phyloP scores from a whole-genome alignment of 768 basidiomycete species.

The Austroboletus eburneus region DNA sequence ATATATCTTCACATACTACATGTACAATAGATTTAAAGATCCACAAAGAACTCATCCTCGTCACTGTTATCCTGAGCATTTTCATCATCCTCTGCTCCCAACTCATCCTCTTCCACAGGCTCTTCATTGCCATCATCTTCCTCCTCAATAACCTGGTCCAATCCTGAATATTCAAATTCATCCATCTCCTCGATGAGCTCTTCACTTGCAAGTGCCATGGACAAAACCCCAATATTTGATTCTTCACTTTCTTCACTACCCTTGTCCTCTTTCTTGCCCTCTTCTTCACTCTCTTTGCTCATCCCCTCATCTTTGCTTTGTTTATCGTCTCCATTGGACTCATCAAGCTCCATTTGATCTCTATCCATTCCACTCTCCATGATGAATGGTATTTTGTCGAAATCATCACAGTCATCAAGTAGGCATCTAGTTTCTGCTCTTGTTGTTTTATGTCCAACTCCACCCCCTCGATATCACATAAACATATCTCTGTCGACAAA shows the following conservation, averaged over 20 bases:
- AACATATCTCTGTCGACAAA: neutral
- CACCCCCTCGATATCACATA: neutral
- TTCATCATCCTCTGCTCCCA: neutral
- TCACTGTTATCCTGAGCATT: neutral
- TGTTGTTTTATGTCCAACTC: neutral
- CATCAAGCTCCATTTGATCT: neutral
- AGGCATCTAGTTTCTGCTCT: neutral
- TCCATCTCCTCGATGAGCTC: neutral
- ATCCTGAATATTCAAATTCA: neutral
- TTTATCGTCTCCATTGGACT: neutral
- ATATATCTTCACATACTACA: too few relatives aligned
- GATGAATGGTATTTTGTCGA: neutral
- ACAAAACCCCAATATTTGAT: neutral
- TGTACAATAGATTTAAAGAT: too few relatives aligned
- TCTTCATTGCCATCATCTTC: neutral
- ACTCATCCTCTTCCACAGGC: neutral
- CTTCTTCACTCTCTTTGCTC: too few relatives aligned
- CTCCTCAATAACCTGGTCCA: neutral
- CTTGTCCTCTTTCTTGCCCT: too few relatives aligned
- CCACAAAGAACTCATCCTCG: neutral
- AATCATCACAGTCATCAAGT: neutral
- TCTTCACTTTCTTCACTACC: neutral
- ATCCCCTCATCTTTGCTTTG: neutral
- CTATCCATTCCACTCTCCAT: neutral
- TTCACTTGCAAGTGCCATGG: neutral